Percentiles rank a stretch among this genome's conserved stretches.
Evolutionary conservation across 495 filamentous ascomycete genomes (phyloP).

Genomic region (Neurospora tetraspora): DNA sequence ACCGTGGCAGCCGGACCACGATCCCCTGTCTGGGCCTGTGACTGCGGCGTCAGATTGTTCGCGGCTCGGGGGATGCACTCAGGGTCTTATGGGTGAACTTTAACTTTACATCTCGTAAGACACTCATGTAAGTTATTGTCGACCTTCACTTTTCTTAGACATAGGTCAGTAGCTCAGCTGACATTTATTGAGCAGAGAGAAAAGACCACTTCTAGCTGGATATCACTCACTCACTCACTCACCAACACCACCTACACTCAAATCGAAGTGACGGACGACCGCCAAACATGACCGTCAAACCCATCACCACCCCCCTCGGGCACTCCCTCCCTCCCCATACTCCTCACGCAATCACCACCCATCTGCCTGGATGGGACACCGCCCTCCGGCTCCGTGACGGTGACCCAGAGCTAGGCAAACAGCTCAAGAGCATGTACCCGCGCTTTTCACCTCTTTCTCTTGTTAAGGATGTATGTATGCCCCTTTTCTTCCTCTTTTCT

Average conservation of each 20-base stretch:
- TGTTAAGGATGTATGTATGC: constrained; percentile 11
- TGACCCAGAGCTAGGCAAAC: constrained; percentile 18
- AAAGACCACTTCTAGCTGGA: neutral
- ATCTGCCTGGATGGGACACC: constrained; percentile 25
- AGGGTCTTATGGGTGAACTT: neutral
- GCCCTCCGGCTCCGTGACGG: constrained; percentile 20
- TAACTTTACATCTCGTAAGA: neutral
- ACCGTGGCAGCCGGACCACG: neutral
- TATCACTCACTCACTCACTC: neutral
- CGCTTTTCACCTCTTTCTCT: constrained; percentile 27
- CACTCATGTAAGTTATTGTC: neutral
- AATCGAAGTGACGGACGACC: neutral
- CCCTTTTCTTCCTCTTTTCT: neutral
- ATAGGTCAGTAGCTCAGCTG: neutral
- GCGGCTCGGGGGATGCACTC: neutral
- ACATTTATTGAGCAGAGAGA: neutral
- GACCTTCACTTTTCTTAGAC: neutral
- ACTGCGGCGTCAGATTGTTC: neutral
- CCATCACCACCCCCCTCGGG: constrained; percentile 25
- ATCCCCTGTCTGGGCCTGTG: neutral
- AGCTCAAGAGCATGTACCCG: constrained; percentile 31
- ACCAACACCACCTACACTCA: neutral
- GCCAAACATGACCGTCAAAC: constrained; percentile 20
- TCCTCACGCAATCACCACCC: constrained; percentile 30
- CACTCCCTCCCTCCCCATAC: constrained; percentile 32